Percentiles rank a stretch among this genome's conserved stretches.
phyloP scores from a whole-genome alignment of 2,329 filamentous ascomycete species.

The Gliomastix tumulicola region DNA sequence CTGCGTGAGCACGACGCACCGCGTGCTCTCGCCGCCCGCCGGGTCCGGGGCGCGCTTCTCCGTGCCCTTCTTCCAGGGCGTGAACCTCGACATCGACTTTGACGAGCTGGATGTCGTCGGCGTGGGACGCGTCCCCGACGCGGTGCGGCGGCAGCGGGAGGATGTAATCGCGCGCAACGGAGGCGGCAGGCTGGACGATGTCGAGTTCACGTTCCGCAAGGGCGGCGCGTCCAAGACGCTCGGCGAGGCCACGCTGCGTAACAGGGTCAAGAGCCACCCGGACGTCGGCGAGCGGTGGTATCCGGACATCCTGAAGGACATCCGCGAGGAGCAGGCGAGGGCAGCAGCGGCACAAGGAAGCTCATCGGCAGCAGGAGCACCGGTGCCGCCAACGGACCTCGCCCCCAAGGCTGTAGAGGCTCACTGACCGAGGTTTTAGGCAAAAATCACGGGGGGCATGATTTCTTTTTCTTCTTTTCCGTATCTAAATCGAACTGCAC shows the following conservation, averaged over 20 bases:
- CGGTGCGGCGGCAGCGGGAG: constrained; percentile 55
- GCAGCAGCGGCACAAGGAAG: not conserved
- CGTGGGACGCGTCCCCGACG: constrained; percentile 52
- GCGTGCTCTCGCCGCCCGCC: constrained; percentile 66
- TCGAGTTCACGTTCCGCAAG: constrained; percentile 78
- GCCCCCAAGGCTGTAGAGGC: constrained; percentile 2
- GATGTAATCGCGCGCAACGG: constrained; percentile 49
- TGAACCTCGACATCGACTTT: constrained; percentile 71
- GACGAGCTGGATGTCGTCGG: constrained; percentile 62
- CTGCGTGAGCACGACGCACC: constrained; percentile 74
- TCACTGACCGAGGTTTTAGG: too few relatives aligned
- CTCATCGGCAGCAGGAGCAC: too few relatives aligned
- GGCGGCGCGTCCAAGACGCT: constrained; percentile 61
- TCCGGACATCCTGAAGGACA: constrained; percentile 52
- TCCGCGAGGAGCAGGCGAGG: constrained; percentile 49
- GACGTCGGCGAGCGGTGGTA: constrained; percentile 83
- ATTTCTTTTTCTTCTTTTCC: too few relatives aligned
- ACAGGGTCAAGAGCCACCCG: constrained; percentile 78
- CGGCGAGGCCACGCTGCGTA: constrained; percentile 78
- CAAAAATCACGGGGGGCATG: too few relatives aligned
- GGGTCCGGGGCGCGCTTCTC: constrained; percentile 69
- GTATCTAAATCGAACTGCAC: too few relatives aligned
- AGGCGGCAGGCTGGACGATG: constrained; percentile 57
- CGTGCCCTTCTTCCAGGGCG: constrained; percentile 85
- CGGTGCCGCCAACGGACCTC: not conserved